Percentiles rank a stretch among this genome's conserved stretches.
These are phyloP conservation scores for Pestalotiopsis sp. DNA, from an alignment of 2,329 filamentous ascomycete genomes.

Conservation along the genomic window DNA sequence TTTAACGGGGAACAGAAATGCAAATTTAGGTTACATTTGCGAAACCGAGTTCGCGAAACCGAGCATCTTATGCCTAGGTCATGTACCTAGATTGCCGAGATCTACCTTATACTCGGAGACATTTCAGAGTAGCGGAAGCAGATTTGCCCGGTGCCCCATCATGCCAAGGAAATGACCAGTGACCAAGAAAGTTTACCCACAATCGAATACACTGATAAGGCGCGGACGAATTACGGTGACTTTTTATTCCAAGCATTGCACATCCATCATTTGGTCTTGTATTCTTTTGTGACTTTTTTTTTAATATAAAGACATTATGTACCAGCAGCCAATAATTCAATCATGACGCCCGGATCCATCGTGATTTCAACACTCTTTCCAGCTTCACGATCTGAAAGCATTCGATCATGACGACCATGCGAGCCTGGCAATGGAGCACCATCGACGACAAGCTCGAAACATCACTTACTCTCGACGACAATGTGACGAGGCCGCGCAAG, in stretches of 20 bases:
- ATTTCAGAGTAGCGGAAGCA: background rate
- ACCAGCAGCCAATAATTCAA: background rate
- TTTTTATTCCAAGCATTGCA: background rate
- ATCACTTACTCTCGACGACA: background rate
- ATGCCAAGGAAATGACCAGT: conserved; percentile 48
- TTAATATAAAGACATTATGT: background rate
- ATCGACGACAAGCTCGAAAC: background rate
- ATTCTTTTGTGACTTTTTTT: background rate
- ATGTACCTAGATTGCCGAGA: background rate
- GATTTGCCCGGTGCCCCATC: background rate
- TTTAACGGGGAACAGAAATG: background rate
- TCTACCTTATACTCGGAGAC: background rate
- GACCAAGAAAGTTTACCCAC: conserved; percentile 30
- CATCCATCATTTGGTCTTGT: background rate
- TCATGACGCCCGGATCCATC: background rate
- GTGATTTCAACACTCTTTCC: background rate
- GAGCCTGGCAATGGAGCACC: background rate
- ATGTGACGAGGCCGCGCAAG: background rate
- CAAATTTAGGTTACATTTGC: background rate
- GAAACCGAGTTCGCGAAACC: background rate
- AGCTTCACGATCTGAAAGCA: background rate
- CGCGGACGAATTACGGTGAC: background rate
- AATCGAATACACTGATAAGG: background rate
- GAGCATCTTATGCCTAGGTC: background rate
- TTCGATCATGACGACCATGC: background rate